Conservation (phyloP, 768 basidiomycete genomes). For the Neoboletus magnificus region DNA sequence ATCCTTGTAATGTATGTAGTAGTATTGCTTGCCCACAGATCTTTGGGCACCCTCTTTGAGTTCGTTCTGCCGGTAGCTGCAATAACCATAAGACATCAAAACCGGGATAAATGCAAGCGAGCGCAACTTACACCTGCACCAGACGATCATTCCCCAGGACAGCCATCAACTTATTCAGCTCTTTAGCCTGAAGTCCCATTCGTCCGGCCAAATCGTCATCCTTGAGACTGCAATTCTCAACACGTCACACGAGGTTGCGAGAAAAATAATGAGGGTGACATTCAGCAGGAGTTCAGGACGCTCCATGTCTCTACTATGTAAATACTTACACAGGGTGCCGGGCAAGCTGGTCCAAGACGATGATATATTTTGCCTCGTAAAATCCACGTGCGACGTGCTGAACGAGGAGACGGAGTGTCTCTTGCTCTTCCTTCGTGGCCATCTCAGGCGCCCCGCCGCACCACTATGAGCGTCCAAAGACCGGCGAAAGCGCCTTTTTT, state of each 20-base stretch:
- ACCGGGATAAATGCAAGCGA: not conserved
- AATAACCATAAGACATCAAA: not conserved
- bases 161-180: constrained; percentile 86
- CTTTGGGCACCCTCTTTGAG: constrained; percentile 87
- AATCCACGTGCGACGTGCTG: constrained; percentile 92
- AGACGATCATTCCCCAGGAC: constrained; percentile 75
- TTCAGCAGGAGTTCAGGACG: constrained; percentile 18
- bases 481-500: constrained; percentile 5
- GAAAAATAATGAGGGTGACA: constrained; percentile 8
- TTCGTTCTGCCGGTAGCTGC: constrained; percentile 86
- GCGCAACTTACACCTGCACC: constrained; percentile 62
- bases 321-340: constrained; percentile 91
- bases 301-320: constrained; percentile 24
- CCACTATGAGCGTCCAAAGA: constrained; percentile 3
- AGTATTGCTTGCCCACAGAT: constrained; percentile 87
- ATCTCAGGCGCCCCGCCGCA: constrained; percentile 32
- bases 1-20: constrained; percentile 92
- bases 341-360: constrained; percentile 92
- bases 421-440: constrained; percentile 77
- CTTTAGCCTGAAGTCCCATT: constrained; percentile 86
- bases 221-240: constrained; percentile 61
- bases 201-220: constrained; percentile 92
- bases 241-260: constrained; percentile 14
- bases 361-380: constrained; percentile 89
- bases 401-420: constrained; percentile 80